A percentile compares a stretch with the other conserved stretches of the same genome.
These are phyloP conservation scores for Cadophora sp. DNA, from an alignment of 2,329 filamentous ascomycete species.

Conservation along the genomic window DNA sequence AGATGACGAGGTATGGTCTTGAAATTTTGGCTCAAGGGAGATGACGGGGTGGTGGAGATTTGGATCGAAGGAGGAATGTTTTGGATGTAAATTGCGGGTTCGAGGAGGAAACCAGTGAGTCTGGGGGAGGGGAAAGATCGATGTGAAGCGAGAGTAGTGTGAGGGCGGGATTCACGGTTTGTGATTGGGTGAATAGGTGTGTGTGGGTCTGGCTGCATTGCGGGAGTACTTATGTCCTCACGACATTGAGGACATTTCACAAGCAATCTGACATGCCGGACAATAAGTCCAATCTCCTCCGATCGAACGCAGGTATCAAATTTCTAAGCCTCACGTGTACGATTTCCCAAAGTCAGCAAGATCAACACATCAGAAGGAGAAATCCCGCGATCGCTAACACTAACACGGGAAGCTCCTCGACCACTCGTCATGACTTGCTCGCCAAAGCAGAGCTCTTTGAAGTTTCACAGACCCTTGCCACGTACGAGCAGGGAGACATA, in stretches of 20 bases:
- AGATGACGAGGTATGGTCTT: not conserved
- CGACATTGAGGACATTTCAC: not conserved
- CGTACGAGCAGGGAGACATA: conserved; percentile 13
- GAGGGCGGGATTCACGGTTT: not conserved
- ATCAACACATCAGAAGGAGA: conserved; percentile 2
- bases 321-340: not conserved
- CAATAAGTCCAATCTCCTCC: not conserved
- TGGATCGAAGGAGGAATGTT: not conserved
- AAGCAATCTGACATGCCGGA: not conserved
- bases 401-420: conserved; percentile 19
- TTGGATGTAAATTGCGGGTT: not conserved
- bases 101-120: not conserved
- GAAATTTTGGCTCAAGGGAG: not conserved
- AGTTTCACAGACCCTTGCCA: not conserved
- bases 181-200: not conserved
- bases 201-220: not conserved
- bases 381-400: conserved; percentile 24
- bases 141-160: not conserved
- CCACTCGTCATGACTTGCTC: conserved; percentile 22
- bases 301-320: not conserved
- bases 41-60: not conserved
- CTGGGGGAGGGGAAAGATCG: not conserved
- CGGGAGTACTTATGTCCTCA: not conserved
- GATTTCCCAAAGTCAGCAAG: not conserved
- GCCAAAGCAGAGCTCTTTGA: not conserved